These are phyloP conservation scores for Stephanodiscus triporus DNA, from an alignment of 108 stramenopile genomes.

Conservation along the genomic window DNA sequence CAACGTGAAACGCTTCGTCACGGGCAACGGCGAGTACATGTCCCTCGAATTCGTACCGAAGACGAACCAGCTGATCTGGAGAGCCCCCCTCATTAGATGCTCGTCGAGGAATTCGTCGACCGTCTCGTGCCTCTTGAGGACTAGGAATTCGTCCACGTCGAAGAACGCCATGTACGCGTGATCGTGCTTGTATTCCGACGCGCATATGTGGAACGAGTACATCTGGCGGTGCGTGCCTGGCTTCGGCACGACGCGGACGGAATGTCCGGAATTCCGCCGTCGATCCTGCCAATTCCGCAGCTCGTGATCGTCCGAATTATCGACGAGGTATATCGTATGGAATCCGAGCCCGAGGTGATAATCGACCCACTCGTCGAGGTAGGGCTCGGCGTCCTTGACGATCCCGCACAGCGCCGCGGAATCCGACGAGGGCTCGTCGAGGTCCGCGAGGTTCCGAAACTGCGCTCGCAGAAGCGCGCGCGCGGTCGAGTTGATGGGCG, in stretches of 20 bases:
- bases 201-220: slow-evolving; percentile 45
- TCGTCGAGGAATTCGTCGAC: slow-evolving; percentile 47
- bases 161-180: slow-evolving; percentile 51
- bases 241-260: slow-evolving; percentile 30
- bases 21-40: slow-evolving; percentile 54
- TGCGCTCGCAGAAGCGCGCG: slow-evolving; percentile 13
- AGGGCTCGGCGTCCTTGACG: slow-evolving; percentile 43
- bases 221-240: slow-evolving; percentile 49
- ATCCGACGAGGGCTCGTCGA: not conserved
- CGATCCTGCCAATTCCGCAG: slow-evolving; percentile 44
- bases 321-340: slow-evolving; percentile 54
- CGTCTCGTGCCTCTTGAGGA: slow-evolving; percentile 33
- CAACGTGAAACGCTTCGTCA: slow-evolving; percentile 61
- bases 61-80: slow-evolving; percentile 55
- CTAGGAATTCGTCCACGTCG: slow-evolving; percentile 49
- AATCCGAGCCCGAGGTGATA: slow-evolving; percentile 66
- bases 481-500: slow-evolving; percentile 35
- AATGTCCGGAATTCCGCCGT: slow-evolving; percentile 19
- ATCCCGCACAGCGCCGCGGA: slow-evolving; percentile 24
- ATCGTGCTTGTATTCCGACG: slow-evolving; percentile 22
- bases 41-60: slow-evolving; percentile 45
- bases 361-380: slow-evolving; percentile 73
- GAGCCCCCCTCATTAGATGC: slow-evolving; percentile 42
- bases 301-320: slow-evolving; percentile 58
- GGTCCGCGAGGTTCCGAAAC: slow-evolving; percentile 25